Evolutionary conservation across 306 rosid species (phyloP).

Genomic region (Inga oerstediana): DNA sequence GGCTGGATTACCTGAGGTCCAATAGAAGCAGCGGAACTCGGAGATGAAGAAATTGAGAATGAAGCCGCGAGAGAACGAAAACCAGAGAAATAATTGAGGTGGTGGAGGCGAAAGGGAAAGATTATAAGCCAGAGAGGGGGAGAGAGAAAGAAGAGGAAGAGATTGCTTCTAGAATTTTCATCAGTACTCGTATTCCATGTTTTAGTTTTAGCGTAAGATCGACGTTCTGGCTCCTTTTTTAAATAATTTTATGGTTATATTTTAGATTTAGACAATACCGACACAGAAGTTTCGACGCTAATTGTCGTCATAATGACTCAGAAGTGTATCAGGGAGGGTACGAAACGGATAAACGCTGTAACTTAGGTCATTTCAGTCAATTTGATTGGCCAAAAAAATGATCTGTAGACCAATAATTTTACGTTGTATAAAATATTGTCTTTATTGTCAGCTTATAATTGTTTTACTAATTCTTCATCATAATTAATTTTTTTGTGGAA

Average conservation of each 20-base stretch:
- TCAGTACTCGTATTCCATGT: slow-evolving; percentile 33
- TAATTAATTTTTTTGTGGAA: background rate
- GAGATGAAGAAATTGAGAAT: background rate
- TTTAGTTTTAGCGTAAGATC: slow-evolving; percentile 51
- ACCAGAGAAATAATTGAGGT: background rate
- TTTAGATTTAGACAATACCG: background rate
- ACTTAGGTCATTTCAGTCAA: background rate
- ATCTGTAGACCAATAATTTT: background rate
- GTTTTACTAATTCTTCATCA: background rate
- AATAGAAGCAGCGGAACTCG: background rate
- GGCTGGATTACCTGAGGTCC: background rate
- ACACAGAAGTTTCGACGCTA: background rate
- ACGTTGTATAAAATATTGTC: background rate
- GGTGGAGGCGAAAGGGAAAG: slow-evolving; percentile 1
- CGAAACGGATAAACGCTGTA: background rate
- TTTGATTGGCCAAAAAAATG: background rate
- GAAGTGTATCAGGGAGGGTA: background rate
- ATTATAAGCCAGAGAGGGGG: slow-evolving; percentile 15
- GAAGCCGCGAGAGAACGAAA: background rate
- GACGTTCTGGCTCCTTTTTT: slow-evolving; percentile 28
- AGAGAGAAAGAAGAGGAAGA: background rate
- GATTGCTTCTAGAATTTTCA: slow-evolving; percentile 55
- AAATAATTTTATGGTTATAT: background rate
- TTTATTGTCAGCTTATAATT: background rate
- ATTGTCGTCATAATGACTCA: slow-evolving; percentile 13